Evolutionary conservation across 2,329 filamentous ascomycete genomes (phyloP).

Genomic region (Arthrobotrys iridis): DNA sequence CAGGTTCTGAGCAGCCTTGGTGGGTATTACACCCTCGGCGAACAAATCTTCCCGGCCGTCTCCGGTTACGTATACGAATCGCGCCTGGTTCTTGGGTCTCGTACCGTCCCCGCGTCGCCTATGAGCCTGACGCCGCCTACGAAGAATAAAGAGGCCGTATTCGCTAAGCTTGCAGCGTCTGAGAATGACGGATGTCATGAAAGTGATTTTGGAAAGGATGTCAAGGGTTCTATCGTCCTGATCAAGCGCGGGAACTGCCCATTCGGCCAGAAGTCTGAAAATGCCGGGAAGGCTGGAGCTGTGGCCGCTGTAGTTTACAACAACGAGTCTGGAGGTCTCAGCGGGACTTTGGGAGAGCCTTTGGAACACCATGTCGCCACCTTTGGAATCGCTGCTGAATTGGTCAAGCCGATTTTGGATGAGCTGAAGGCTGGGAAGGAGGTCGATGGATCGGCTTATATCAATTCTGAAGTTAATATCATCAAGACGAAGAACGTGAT

Average conservation of each 20-base stretch:
- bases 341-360: constrained; percentile 75
- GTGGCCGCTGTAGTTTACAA: constrained; percentile 79
- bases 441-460: constrained; percentile 69
- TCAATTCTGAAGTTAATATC: constrained; percentile 68
- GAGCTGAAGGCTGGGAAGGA: constrained; percentile 61
- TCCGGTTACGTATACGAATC: constrained; percentile 71
- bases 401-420: constrained; percentile 16
- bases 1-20: constrained; percentile 65
- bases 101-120: constrained; percentile 66
- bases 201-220: constrained; percentile 71
- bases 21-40: constrained; percentile 60
- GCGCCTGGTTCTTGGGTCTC: constrained; percentile 68
- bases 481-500: constrained; percentile 71
- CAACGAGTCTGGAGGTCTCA: constrained; percentile 71
- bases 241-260: constrained; percentile 75
- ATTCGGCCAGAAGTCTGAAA: constrained; percentile 76
- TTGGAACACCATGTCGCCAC: constrained; percentile 42
- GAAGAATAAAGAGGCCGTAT: constrained; percentile 69
- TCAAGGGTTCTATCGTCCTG: constrained; percentile 74
- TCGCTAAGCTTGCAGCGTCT: constrained; percentile 71
- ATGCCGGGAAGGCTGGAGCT: constrained; percentile 76
- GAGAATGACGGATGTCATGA: constrained; percentile 71
- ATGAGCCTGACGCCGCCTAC: constrained; percentile 76
- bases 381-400: constrained; percentile 36
- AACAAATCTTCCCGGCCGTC: constrained; percentile 72